Conservation (phyloP, 768 basidiomycete species). For the Ramaria sp. region DNA sequence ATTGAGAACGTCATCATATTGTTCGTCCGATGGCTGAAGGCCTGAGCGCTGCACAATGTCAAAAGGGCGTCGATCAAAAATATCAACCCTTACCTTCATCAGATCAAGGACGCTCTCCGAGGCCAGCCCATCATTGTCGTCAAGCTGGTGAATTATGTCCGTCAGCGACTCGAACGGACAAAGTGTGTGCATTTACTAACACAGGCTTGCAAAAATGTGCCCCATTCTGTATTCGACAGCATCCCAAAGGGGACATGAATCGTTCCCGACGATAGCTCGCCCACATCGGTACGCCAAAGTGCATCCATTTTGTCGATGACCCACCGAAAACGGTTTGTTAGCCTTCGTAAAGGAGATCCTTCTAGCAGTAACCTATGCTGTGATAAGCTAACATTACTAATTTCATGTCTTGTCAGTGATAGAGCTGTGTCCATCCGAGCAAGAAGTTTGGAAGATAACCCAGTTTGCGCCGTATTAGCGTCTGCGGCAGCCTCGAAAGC, state of each 20-base stretch:
- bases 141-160: conserved; percentile 26
- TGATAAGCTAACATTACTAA: not conserved
- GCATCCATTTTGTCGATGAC: not conserved
- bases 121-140: conserved; percentile 32
- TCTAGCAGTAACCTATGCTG: not conserved
- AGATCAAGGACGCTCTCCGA: conserved; percentile 41
- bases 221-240: conserved; percentile 5
- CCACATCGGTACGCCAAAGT: not conserved
- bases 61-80: not conserved
- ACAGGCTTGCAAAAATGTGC: not conserved
- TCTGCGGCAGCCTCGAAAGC: not conserved
- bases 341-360: not conserved
- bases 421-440: not conserved
- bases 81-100: conserved; percentile 32
- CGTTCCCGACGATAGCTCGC: not conserved
- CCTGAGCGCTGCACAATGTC: conserved; percentile 28
- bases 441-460: not conserved
- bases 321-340: not conserved
- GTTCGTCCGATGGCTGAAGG: conserved; percentile 28
- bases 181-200: not conserved
- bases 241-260: not conserved
- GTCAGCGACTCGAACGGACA: not conserved
- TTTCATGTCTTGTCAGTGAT: not conserved
- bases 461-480: not conserved
- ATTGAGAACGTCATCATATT: conserved; percentile 36